Percentiles rank a stretch among this genome's conserved stretches.
These are phyloP conservation scores for Quercus suber DNA, from an alignment of 306 rosid genomes.

Conservation along the genomic window DNA sequence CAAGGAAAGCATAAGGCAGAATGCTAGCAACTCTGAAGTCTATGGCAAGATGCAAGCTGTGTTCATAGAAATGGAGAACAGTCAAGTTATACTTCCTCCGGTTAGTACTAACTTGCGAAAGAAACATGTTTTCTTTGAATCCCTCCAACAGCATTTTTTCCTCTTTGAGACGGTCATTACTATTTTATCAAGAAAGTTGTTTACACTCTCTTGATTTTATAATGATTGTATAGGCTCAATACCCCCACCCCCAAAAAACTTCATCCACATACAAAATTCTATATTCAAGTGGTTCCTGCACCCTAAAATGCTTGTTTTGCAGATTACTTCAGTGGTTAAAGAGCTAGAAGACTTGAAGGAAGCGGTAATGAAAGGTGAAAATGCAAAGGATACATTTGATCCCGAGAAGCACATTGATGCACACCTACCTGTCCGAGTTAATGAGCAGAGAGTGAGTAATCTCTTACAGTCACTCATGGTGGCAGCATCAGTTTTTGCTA, in stretches of 20 bases:
- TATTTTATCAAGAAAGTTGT: neutral
- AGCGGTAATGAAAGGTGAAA: constrained; percentile 53
- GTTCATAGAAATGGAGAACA: constrained; percentile 72
- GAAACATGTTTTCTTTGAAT: neutral
- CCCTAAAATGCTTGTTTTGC: constrained; percentile 27
- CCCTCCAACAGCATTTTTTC: neutral
- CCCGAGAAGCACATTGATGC: constrained; percentile 79
- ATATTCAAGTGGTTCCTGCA: neutral
- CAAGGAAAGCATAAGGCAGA: constrained; percentile 63
- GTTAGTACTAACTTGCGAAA: neutral
- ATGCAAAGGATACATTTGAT: constrained; percentile 46
- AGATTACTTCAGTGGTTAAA: constrained; percentile 50
- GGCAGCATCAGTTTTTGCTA: constrained; percentile 67
- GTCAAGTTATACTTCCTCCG: constrained; percentile 37
- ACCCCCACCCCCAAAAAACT: neutral
- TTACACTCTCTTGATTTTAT: neutral
- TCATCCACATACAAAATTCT: neutral
- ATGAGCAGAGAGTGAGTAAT: constrained; percentile 89
- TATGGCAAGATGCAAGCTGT: constrained; percentile 80
- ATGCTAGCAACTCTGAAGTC: constrained; percentile 72
- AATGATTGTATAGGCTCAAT: neutral
- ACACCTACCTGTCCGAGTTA: constrained; percentile 73
- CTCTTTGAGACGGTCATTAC: neutral
- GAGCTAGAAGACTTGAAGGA: constrained; percentile 76
- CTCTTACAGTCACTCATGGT: constrained; percentile 76